Conservation (phyloP, 441 rosid genomes). For the Gossypium schwendimanii region DNA sequence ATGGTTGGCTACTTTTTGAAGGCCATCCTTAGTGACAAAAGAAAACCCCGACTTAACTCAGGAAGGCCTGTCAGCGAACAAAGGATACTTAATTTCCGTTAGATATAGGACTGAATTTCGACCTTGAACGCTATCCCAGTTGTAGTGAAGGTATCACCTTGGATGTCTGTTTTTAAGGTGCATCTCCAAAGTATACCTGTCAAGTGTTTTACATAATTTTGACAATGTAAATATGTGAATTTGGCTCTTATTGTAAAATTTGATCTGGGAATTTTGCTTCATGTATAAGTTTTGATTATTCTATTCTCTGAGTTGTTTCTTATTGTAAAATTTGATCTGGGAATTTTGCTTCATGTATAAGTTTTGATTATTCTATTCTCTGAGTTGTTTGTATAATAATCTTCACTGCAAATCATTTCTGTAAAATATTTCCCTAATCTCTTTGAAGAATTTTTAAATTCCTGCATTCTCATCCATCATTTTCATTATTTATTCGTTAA, state of each 20-base stretch:
- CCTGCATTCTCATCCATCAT: no score
- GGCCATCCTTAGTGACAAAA: constrained; percentile 28
- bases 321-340: constrained; percentile 12
- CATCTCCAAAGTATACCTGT: constrained; percentile 25
- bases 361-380: neutral
- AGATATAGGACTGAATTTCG: constrained; percentile 3
- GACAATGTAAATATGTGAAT: constrained; percentile 28
- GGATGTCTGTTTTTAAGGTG: constrained; percentile 25
- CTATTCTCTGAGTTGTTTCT: neutral
- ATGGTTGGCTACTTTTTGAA: constrained; percentile 28
- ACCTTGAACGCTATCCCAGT: neutral
- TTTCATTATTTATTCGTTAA: no score
- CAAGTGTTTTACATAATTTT: neutral
- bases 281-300: neutral
- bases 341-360: constrained; percentile 3
- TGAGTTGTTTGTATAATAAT: no score
- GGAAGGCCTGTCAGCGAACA: neutral
- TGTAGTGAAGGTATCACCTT: constrained; percentile 8
- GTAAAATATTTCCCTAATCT: no score
- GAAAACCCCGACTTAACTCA: constrained; percentile 6
- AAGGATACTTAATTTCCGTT: constrained; percentile 1
- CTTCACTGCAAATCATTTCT: no score
- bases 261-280: constrained; percentile 9
- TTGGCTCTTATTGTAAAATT: constrained; percentile 14
- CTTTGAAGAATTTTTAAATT: no score